Evolutionary conservation across 257 asterid species (phyloP).

Genomic region (Scutellaria galericulata): DNA sequence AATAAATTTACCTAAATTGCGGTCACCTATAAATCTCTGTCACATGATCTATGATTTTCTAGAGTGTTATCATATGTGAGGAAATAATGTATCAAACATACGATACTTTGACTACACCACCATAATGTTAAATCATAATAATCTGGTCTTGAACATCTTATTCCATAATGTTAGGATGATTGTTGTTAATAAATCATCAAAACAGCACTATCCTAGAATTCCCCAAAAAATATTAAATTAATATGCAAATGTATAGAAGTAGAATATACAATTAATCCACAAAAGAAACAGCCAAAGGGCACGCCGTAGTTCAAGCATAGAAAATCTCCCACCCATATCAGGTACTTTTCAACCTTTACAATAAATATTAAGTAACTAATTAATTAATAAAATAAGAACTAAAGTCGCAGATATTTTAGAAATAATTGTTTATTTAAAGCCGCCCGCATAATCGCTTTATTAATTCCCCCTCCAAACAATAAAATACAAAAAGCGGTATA

Average conservation of each 20-base stretch:
- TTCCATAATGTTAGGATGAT: too few relatives aligned
- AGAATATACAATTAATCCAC: conserved; percentile 8
- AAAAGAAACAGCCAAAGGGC: conserved; percentile 14
- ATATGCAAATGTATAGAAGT: not conserved
- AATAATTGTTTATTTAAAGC: conserved; percentile 9
- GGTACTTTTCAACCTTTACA: not conserved
- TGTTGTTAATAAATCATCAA: too few relatives aligned
- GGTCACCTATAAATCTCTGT: too few relatives aligned
- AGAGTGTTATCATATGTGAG: too few relatives aligned
- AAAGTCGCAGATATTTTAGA: not conserved
- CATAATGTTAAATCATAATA: too few relatives aligned
- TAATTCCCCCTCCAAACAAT: not conserved
- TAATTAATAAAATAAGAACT: not conserved
- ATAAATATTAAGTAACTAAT: not conserved
- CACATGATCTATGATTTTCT: too few relatives aligned
- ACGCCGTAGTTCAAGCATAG: conserved; percentile 15
- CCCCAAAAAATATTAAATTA: too few relatives aligned
- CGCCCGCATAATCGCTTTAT: conserved; percentile 31
- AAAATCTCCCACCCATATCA: conserved; percentile 5
- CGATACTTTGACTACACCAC: too few relatives aligned
- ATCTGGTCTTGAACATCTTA: too few relatives aligned
- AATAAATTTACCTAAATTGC: too few relatives aligned
- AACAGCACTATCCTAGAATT: too few relatives aligned
- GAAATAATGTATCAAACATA: too few relatives aligned
- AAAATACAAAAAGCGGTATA: conserved; percentile 11